Percentiles rank a stretch among this genome's conserved stretches.
phyloP scores from a whole-genome alignment of 306 rosid genomes.

The Gynostemma pentaphyllum region DNA sequence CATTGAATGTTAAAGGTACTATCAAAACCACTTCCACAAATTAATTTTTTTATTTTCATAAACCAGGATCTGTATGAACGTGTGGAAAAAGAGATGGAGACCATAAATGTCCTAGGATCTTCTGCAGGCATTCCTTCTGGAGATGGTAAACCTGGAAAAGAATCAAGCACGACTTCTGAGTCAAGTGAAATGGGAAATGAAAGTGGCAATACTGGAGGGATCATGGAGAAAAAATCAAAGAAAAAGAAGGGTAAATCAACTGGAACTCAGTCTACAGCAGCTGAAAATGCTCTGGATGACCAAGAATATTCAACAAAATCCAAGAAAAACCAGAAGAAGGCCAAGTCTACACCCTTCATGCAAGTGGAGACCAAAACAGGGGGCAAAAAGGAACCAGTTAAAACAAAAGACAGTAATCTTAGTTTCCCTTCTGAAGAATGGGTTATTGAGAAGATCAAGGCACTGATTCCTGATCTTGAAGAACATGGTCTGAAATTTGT shows the following conservation, averaged over 20 bases:
- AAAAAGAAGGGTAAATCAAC: constrained; percentile 67
- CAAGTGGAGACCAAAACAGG: constrained; percentile 52
- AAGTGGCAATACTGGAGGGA: constrained; percentile 39
- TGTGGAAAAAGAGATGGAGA: constrained; percentile 74
- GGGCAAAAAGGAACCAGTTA: constrained; percentile 57
- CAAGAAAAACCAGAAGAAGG: constrained; percentile 76
- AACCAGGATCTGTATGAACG: constrained; percentile 58
- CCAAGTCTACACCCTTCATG: constrained; percentile 49
- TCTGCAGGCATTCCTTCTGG: constrained; percentile 26
- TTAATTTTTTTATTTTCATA: constrained; percentile 12
- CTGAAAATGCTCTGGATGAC: constrained; percentile 54
- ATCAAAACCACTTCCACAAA: background rate
- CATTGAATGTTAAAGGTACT: background rate
- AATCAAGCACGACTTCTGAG: constrained; percentile 39
- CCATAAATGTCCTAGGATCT: constrained; percentile 39
- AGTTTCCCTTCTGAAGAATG: constrained; percentile 79
- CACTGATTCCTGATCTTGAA: constrained; percentile 65
- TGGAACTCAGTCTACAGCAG: constrained; percentile 29
- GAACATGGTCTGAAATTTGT: constrained; percentile 64
- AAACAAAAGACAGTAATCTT: constrained; percentile 52
- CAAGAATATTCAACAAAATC: constrained; percentile 61
- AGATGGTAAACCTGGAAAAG: constrained; percentile 40
- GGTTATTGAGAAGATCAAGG: constrained; percentile 65
- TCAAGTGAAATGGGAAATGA: constrained; percentile 44
- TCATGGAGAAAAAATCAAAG: constrained; percentile 58